A percentile compares a stretch with the other conserved stretches of the same genome.
Evolutionary conservation across 2,329 filamentous ascomycete species (phyloP).

Genomic region (Trichoderma sp.): DNA sequence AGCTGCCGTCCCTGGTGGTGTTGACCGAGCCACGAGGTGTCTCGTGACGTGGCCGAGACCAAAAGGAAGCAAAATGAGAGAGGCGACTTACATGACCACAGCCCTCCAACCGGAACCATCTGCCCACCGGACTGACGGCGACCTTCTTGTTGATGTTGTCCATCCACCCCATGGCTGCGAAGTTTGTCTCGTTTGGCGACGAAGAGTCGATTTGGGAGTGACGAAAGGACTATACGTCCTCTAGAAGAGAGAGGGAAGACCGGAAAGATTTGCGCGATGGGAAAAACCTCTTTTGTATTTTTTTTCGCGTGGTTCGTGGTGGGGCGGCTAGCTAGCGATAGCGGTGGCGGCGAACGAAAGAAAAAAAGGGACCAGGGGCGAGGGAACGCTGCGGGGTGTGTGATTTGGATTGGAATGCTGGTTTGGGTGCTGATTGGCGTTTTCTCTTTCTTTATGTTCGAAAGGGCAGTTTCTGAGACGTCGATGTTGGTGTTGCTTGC

Average conservation of each 20-base stretch:
- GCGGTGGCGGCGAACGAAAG: constrained; percentile 3
- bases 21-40: not conserved
- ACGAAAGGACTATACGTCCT: constrained; percentile 7
- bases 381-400: not conserved
- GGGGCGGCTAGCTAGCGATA: constrained; percentile 14
- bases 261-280: not conserved
- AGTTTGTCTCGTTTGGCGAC: not conserved
- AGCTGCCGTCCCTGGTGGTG: not conserved
- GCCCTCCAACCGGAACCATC: constrained; percentile 77
- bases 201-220: not conserved
- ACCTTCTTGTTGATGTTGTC: constrained; percentile 54
- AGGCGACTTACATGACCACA: constrained; percentile 68
- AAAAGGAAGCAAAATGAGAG: not conserved
- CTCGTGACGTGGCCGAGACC: not conserved
- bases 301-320: constrained; percentile 2
- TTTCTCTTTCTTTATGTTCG: not conserved
- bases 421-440: not conserved
- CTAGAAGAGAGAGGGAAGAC: not conserved
- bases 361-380: constrained; percentile 1
- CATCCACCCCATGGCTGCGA: constrained; percentile 45
- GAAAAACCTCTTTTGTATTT: constrained; percentile 8
- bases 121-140: constrained; percentile 63
- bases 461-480: not conserved
- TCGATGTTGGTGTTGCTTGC: not conserved
- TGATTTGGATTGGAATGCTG: not conserved